These are phyloP conservation scores for Plasmodium sp. DNA, from an alignment of 169 alveolate genomes.

Conservation along the genomic window DNA sequence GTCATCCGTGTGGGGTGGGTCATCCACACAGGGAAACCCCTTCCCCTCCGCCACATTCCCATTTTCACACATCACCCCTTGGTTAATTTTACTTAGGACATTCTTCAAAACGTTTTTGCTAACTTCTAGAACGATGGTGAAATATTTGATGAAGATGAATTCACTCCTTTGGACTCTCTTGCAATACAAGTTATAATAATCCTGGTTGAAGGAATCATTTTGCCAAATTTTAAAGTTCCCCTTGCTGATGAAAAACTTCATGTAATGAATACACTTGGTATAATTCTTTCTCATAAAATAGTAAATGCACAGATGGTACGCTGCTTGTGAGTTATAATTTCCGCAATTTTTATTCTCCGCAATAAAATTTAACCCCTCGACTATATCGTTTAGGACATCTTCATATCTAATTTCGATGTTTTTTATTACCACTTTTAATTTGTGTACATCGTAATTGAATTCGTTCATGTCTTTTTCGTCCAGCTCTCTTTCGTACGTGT, in stretches of 20 bases:
- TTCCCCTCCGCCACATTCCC: neutral
- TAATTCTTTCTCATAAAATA: constrained; percentile 57
- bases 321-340: constrained; percentile 65
- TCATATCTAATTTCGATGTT: constrained; percentile 48
- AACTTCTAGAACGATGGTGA: constrained; percentile 32
- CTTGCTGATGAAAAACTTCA: constrained; percentile 27
- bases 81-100: constrained; percentile 2
- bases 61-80: neutral
- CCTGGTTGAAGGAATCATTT: constrained; percentile 31
- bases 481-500: constrained; percentile 7
- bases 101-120: constrained; percentile 51
- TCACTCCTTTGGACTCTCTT: constrained; percentile 58
- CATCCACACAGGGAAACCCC: neutral
- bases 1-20: neutral
- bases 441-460: constrained; percentile 3
- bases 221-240: constrained; percentile 61
- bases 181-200: constrained; percentile 52
- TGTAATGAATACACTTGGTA: constrained; percentile 25
- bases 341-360: constrained; percentile 60
- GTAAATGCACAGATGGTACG: constrained; percentile 57
- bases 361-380: constrained; percentile 55
- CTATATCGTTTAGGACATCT: constrained; percentile 68
- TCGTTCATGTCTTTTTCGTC: constrained; percentile 10
- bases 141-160: constrained; percentile 46
- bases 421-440: constrained; percentile 60